Evolutionary conservation across 2,329 filamentous ascomycete genomes (phyloP).

Genomic region (Sphaerulina musiva): DNA sequence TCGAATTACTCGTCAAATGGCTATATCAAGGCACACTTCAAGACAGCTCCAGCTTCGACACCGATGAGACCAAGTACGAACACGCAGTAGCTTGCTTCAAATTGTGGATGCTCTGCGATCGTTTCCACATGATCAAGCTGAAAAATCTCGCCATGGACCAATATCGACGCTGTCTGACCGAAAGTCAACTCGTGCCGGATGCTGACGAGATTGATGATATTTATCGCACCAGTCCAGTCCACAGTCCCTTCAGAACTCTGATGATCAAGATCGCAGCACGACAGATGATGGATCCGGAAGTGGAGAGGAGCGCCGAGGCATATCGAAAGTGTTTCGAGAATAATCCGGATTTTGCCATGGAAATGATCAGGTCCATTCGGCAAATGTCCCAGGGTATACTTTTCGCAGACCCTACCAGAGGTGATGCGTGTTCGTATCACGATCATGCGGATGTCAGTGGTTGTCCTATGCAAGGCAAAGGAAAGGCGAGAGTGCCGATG

Average conservation of each 20-base stretch:
- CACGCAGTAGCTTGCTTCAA: slow-evolving; percentile 50
- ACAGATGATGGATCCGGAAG: slow-evolving; percentile 52
- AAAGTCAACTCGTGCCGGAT: slow-evolving; percentile 48
- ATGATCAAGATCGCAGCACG: slow-evolving; percentile 51
- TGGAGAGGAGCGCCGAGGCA: slow-evolving; percentile 43
- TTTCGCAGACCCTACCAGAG: slow-evolving; percentile 48
- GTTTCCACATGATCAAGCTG: slow-evolving; percentile 45
- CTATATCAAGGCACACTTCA: slow-evolving; percentile 51
- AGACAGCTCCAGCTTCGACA: slow-evolving; percentile 40
- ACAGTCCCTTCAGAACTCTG: slow-evolving; percentile 45
- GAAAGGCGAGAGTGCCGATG: slow-evolving; percentile 12
- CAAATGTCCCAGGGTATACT: slow-evolving; percentile 45
- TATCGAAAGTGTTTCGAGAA: slow-evolving; percentile 47
- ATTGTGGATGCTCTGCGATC: slow-evolving; percentile 48
- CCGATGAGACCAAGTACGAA: slow-evolving; percentile 47
- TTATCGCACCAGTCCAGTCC: slow-evolving; percentile 42
- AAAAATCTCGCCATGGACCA: slow-evolving; percentile 52
- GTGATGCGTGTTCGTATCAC: slow-evolving; percentile 45
- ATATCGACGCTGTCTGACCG: slow-evolving; percentile 46
- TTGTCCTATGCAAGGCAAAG: slow-evolving; percentile 18
- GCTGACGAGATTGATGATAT: slow-evolving; percentile 51
- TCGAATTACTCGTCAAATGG: slow-evolving; percentile 52
- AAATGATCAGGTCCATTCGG: slow-evolving; percentile 49
- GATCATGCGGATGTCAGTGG: slow-evolving; percentile 39
- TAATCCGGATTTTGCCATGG: slow-evolving; percentile 48